A percentile compares a stretch with the other conserved stretches of the same genome.
phyloP scores from a whole-genome alignment of 2,329 filamentous ascomycete genomes.

The Talaromyces sp. region DNA sequence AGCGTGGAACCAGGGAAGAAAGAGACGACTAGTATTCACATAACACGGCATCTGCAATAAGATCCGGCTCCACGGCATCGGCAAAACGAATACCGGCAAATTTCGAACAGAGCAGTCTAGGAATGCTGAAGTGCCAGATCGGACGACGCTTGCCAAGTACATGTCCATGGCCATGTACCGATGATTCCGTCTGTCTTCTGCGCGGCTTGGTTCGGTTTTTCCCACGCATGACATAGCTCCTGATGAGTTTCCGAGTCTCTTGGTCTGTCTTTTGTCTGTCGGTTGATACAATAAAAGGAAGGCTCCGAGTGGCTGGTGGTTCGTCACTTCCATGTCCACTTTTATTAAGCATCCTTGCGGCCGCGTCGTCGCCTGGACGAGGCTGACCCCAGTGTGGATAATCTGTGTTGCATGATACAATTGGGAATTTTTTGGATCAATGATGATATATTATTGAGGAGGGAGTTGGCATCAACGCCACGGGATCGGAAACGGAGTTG shows the following conservation, averaged over 20 bases:
- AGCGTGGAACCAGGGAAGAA: not conserved
- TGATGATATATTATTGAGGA: not conserved
- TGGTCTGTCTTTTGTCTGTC: not conserved
- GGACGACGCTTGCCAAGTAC: no score
- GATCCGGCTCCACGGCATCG: not conserved
- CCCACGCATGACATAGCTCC: not conserved
- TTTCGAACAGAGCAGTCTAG: not conserved
- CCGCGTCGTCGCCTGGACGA: not conserved
- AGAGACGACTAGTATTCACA: no score
- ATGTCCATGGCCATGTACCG: no score
- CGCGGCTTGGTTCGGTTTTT: not conserved
- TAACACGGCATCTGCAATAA: not conserved
- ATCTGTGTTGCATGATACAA: not conserved
- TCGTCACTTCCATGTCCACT: not conserved
- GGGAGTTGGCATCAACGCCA: not conserved
- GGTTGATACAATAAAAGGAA: not conserved
- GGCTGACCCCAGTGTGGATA: not conserved
- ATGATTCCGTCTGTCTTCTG: not conserved
- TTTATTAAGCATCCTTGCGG: not conserved
- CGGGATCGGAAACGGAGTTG: not conserved
- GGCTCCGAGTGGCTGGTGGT: not conserved
- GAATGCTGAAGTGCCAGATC: not conserved
- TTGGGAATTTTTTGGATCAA: not conserved
- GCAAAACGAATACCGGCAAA: not conserved
- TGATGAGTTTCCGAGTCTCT: not conserved